A percentile compares a stretch with the other conserved stretches of the same genome.
Evolutionary conservation across 208 protist species (phyloP).

Genomic region (Plasmodiophora brassicae): DNA sequence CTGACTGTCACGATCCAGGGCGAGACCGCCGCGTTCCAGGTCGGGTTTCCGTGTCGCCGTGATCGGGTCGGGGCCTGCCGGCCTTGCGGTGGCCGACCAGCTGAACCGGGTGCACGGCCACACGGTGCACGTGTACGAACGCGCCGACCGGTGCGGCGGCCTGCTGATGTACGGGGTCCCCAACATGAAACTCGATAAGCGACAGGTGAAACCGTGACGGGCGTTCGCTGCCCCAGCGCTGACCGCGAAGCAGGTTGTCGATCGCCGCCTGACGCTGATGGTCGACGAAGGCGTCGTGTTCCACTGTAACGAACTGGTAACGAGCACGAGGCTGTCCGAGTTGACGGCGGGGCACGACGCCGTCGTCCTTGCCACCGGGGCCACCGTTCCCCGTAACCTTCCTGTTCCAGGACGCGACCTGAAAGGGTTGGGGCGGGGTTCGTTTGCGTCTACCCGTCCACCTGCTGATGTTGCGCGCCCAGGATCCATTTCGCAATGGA

Average conservation of each 20-base stretch:
- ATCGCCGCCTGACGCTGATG: slow-evolving; percentile 6
- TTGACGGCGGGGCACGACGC: slow-evolving; percentile 56
- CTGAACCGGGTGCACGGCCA: slow-evolving; percentile 67
- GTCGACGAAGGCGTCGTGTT: background rate
- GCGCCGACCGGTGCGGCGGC: slow-evolving; percentile 64
- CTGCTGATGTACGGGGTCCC: slow-evolving; percentile 74
- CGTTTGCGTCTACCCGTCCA: no score
- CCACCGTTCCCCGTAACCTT: slow-evolving; percentile 65
- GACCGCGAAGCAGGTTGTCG: no score
- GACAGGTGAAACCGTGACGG: slow-evolving; percentile 30
- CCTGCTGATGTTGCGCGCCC: background rate
- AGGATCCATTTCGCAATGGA: slow-evolving; percentile 72
- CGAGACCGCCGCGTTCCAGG: slow-evolving; percentile 51
- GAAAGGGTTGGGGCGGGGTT: slow-evolving; percentile 42
- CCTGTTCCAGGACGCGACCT: slow-evolving; percentile 62
- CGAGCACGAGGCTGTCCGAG: background rate
- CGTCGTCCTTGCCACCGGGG: slow-evolving; percentile 62
- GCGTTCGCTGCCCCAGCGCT: background rate
- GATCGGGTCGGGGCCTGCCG: slow-evolving; percentile 70
- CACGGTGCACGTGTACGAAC: slow-evolving; percentile 71
- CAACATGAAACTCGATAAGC: slow-evolving; percentile 64
- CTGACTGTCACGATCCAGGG: no score
- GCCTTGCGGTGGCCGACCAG: slow-evolving; percentile 68
- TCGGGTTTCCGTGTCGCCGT: slow-evolving; percentile 63
- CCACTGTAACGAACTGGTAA: background rate